A percentile compares a stretch with the other conserved stretches of the same genome.
phyloP scores from a whole-genome alignment of 2,329 filamentous ascomycete species.

The Beauveria brongniartii region DNA sequence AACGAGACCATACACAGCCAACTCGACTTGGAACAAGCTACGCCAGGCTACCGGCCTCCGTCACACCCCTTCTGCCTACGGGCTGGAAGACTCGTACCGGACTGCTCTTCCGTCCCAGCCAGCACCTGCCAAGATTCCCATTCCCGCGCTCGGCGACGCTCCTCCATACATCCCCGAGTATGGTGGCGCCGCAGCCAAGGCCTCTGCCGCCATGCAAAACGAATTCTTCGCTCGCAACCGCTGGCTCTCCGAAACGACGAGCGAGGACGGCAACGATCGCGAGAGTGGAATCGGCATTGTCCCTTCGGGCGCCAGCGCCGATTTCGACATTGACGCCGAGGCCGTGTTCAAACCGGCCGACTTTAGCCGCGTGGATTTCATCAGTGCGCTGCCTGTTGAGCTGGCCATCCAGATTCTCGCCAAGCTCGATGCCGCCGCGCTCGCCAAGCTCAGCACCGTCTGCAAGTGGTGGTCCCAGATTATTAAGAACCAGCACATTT shows the following conservation, averaged over 20 bases:
- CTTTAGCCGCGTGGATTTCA: slow-evolving; percentile 51
- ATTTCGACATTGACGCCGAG: slow-evolving; percentile 28
- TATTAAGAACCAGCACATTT: slow-evolving; percentile 48
- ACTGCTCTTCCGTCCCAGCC: slow-evolving; percentile 20
- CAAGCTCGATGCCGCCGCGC: slow-evolving; percentile 44
- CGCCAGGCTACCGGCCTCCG: slow-evolving; percentile 44
- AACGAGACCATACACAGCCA: slow-evolving; percentile 36
- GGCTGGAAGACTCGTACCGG: slow-evolving; percentile 26
- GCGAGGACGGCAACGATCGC: slow-evolving; percentile 45
- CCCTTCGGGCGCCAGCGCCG: slow-evolving; percentile 35
- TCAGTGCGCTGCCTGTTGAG: slow-evolving; percentile 47
- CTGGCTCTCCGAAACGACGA: slow-evolving; percentile 31
- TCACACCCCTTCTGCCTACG: slow-evolving; percentile 37
- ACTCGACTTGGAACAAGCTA: slow-evolving; percentile 43
- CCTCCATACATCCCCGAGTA: slow-evolving; percentile 54
- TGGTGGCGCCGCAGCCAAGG: slow-evolving; percentile 53
- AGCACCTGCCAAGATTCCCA: slow-evolving; percentile 25
- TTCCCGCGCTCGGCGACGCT: slow-evolving; percentile 42
- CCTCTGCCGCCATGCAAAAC: slow-evolving; percentile 52
- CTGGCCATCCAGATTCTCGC: slow-evolving; percentile 51
- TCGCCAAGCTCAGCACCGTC: slow-evolving; percentile 42
- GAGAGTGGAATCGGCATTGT: slow-evolving; percentile 59
- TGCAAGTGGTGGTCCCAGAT: slow-evolving; percentile 42
- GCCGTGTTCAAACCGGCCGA: slow-evolving; percentile 26
- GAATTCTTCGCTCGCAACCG: slow-evolving; percentile 36